Conservation (phyloP, 2,329 filamentous ascomycete species). For the Paramyrothecium roridum region DNA sequence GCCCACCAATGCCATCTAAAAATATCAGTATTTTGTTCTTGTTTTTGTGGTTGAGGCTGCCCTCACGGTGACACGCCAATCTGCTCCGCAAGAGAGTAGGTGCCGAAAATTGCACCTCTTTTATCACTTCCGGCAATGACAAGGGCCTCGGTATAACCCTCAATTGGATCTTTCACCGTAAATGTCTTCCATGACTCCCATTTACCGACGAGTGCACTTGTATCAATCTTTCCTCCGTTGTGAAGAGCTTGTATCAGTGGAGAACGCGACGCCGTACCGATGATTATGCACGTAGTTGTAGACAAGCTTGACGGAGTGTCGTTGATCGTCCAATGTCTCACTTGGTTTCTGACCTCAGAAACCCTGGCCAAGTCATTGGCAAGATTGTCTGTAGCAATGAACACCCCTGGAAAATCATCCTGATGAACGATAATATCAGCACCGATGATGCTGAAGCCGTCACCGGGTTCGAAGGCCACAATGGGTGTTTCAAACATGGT, state of each 20-base stretch:
- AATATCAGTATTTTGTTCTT: not conserved
- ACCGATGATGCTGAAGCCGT: slow-evolving; percentile 21
- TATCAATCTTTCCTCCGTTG: slow-evolving; percentile 14
- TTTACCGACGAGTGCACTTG: slow-evolving; percentile 31
- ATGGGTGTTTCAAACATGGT: slow-evolving; percentile 21
- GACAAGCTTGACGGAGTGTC: slow-evolving; percentile 2
- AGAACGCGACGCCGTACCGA: slow-evolving; percentile 17
- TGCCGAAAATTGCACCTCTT: slow-evolving; percentile 53
- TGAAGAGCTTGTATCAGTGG: slow-evolving; percentile 11
- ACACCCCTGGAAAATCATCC: slow-evolving; percentile 25
- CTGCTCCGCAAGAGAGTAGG: slow-evolving; percentile 56
- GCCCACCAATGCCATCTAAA: slow-evolving; percentile 53
- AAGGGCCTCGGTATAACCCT: slow-evolving; percentile 36
- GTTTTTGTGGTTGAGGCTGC: not conserved
- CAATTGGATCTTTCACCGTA: slow-evolving; percentile 42
- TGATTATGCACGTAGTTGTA: slow-evolving; percentile 14
- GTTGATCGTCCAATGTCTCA: slow-evolving; percentile 1
- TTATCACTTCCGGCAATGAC: slow-evolving; percentile 56
- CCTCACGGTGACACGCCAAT: slow-evolving; percentile 52
- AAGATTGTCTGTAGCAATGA: slow-evolving; percentile 28
- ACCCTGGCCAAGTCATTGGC: slow-evolving; percentile 22
- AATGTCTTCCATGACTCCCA: slow-evolving; percentile 55
- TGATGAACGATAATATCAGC: slow-evolving; percentile 25
- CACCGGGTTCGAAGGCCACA: slow-evolving; percentile 17
- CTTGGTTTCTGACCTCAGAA: slow-evolving; percentile 10